A percentile compares a stretch with the other conserved stretches of the same genome.
These are phyloP conservation scores for Sporobolomyces phaffii DNA, from an alignment of 768 basidiomycete genomes.

Conservation along the genomic window DNA sequence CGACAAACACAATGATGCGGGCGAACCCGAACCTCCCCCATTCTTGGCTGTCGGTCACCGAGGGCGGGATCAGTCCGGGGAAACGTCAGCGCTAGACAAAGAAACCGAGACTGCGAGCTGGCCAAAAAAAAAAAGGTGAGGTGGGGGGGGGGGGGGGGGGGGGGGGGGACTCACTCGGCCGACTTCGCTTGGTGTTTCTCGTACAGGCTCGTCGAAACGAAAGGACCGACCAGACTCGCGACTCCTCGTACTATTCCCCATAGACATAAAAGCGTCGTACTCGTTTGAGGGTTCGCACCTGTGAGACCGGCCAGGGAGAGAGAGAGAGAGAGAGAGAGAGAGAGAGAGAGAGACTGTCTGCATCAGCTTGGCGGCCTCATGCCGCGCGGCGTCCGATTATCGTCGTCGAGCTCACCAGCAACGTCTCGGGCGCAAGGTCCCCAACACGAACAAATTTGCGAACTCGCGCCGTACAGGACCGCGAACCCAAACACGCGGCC, in stretches of 20 bases:
- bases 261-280: slow-evolving; percentile 17
- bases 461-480: slow-evolving; percentile 6
- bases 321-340: no score
- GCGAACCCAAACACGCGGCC: slow-evolving; percentile 21
- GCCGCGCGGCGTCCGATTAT: no score
- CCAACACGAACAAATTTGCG: slow-evolving; percentile 22
- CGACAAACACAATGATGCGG: slow-evolving; percentile 26
- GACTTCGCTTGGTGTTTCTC: not conserved
- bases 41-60: not conserved
- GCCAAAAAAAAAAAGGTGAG: not conserved
- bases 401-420: slow-evolving; percentile 1
- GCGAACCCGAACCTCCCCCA: slow-evolving; percentile 23
- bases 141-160: no score
- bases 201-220: slow-evolving; percentile 18
- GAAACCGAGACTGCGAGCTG: not conserved
- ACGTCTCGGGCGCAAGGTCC: slow-evolving; percentile 1
- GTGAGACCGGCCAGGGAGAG: not conserved
- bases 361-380: no score
- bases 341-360: no score
- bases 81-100: no score
- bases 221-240: slow-evolving; percentile 18
- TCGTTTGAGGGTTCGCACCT: slow-evolving; percentile 14
- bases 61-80: no score
- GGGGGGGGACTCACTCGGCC: not conserved
- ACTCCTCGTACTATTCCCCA: slow-evolving; percentile 25